Conservation (phyloP, 1,284 basidiomycete species). For the Tylopilus orsonianus region DNA sequence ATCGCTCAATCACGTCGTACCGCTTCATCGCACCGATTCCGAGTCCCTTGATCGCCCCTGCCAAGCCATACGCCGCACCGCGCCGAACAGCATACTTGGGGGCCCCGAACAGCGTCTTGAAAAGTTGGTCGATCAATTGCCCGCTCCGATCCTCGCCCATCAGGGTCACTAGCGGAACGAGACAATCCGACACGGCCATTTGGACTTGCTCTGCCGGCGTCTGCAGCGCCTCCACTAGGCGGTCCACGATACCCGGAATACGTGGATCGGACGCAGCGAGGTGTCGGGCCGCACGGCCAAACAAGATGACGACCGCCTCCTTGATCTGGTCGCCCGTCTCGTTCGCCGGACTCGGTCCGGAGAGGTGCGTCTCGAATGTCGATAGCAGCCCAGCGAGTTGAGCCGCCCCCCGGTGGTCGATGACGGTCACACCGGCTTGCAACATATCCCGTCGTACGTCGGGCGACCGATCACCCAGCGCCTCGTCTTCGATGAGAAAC, state of each 20-base stretch:
- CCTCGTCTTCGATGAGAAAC: conserved; percentile 84
- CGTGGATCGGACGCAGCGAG: conserved; percentile 75
- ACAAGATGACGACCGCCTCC: conserved; percentile 93
- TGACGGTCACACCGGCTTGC: conserved; percentile 76
- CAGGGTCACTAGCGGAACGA: conserved; percentile 82
- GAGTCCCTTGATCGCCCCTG: conserved; percentile 88
- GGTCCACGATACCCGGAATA: conserved; percentile 82
- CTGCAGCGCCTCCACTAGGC: conserved; percentile 89
- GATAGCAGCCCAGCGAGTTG: conserved; percentile 77
- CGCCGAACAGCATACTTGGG: conserved; percentile 90
- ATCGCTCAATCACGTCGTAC: conserved; percentile 73
- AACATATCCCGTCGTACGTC: conserved; percentile 90
- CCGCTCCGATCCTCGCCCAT: conserved; percentile 63
- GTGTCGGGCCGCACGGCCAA: conserved; percentile 92
- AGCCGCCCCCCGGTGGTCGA: conserved; percentile 82
- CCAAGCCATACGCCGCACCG: conserved; percentile 95
- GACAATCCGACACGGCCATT: conserved; percentile 92
- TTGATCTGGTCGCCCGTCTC: conserved; percentile 87
- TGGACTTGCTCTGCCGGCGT: conserved; percentile 98
- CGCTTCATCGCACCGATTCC: conserved; percentile 88
- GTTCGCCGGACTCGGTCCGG: conserved; percentile 57
- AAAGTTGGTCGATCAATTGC: conserved; percentile 73
- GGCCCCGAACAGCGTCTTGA: conserved; percentile 74
- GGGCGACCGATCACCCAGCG: conserved; percentile 83
- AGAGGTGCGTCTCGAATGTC: conserved; percentile 84